Evolutionary conservation across 257 asterid genomes (phyloP), one percentile per base, ranked within the genome.

Genomic region (Scutellaria minor): DNA sequence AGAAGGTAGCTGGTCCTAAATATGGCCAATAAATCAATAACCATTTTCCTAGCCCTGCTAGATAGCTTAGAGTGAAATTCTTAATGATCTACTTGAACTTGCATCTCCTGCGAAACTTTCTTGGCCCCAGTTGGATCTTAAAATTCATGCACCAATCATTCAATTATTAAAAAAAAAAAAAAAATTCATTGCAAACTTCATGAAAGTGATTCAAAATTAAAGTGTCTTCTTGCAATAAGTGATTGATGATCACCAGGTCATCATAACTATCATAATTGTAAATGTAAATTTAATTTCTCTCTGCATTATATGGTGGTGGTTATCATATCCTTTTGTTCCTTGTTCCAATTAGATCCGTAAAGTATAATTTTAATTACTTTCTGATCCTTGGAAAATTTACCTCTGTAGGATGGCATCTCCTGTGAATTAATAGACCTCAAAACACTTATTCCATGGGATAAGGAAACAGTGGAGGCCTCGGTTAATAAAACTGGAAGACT

Each of bases 381-480:
- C 42, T 59, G 47, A 60, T 53, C 55, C 37, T 75, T 74, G 64
- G 31, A 69, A 48, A 41, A 12, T 11, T 51, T 48, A 27, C 44
- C 55, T 69, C 59, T 68, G 79, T 82, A 95, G 99, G 98, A 88
- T 15, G 98, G 99, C 64, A 90, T 95, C 73, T 95, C 98, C n/a
- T 95, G 99, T 77, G 98, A 95, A 79, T 80, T 92, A 60, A 90
- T 95, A 76, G 99, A 95, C 90, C 86, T 95, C 59, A 95, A 75
- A 81, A 92, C 99, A 54, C 78, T 95, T 71, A 84, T 95, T 67
- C 99, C 99, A 5, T 95, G 99, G 99, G 99, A 95, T 83, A 92
- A 92, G 87, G 98, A 95, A 80, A 90, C 88, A 20, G 93, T 95
- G 55, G 97, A 92, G 83, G 95, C 97, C 58, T 95, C 99, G 4